Evolutionary conservation across 148 eudicot species (phyloP).

Genomic region (Nepenthes mirabilis): DNA sequence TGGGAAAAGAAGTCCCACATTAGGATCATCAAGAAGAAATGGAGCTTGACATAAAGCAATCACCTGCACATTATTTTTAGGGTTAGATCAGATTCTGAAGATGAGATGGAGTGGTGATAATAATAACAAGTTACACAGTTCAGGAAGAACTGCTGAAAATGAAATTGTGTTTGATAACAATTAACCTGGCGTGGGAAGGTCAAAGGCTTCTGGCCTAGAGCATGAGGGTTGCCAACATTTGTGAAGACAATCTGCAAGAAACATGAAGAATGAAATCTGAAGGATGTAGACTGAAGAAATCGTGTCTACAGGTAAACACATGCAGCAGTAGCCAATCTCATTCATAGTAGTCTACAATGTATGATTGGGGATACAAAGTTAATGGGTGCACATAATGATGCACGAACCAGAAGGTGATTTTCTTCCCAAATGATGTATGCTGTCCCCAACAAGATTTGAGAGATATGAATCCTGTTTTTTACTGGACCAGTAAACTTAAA

Average conservation of each 20-base stretch:
- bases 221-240: conserved; percentile 99
- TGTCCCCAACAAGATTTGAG: no score
- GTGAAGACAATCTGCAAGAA: conserved; percentile 82
- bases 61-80: conserved; percentile 40
- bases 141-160: conserved; percentile 1
- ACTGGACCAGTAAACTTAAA: no score
- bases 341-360: background rate
- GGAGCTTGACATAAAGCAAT: conserved; percentile 99
- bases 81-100: background rate
- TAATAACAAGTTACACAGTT: background rate
- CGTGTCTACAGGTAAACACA: background rate
- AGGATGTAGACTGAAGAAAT: background rate
- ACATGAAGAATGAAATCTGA: background rate
- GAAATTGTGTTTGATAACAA: conserved; percentile 1
- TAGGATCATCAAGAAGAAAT: conserved; percentile 93
- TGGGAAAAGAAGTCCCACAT: conserved; percentile 86
- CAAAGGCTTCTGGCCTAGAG: conserved; percentile 91
- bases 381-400: no score
- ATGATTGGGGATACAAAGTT: no score
- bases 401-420: no score
- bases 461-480: no score
- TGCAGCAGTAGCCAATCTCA: background rate
- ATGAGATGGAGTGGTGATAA: background rate
- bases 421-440: no score
- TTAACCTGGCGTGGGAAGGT: conserved; percentile 93